Evolutionary conservation across 257 asterid species (phyloP).

Genomic region (Eustoma russellianum): DNA sequence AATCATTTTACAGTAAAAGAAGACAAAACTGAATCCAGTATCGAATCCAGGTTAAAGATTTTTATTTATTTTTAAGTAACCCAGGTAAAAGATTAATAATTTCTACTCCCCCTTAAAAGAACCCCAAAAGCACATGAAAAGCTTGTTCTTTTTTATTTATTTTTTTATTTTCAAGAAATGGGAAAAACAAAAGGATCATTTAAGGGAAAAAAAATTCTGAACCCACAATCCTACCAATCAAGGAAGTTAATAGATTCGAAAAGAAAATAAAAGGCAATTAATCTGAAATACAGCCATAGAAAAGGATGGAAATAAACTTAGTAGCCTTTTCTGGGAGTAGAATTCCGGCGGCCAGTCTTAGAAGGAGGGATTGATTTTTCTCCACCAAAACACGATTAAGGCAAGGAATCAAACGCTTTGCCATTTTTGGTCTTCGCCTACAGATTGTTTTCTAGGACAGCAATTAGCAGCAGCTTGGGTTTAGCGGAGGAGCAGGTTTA

Average conservation of each 20-base stretch:
- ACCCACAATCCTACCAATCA: no score
- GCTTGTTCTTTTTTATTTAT: no score
- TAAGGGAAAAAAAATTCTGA: no score
- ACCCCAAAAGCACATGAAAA: no score
- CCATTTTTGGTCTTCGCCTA: constrained; percentile 22
- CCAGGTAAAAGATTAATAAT: neutral
- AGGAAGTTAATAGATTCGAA: no score
- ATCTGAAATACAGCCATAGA: neutral
- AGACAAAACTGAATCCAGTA: neutral
- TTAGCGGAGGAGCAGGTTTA: no score
- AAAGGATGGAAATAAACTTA: constrained; percentile 22
- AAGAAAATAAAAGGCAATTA: no score
- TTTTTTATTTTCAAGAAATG: no score
- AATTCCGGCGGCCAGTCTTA: constrained; percentile 41
- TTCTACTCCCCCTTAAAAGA: neutral
- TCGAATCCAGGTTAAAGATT: neutral
- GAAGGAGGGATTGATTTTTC: constrained; percentile 41
- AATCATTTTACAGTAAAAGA: neutral
- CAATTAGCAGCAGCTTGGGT: neutral
- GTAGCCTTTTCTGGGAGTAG: constrained; percentile 58
- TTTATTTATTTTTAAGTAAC: neutral
- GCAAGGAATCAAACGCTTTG: constrained; percentile 54
- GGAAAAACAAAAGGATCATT: no score
- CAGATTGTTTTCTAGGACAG: no score
- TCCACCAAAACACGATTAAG: constrained; percentile 51